Conservation (phyloP, 768 basidiomycete genomes). For the Dictyophora rubrovolvata region DNA sequence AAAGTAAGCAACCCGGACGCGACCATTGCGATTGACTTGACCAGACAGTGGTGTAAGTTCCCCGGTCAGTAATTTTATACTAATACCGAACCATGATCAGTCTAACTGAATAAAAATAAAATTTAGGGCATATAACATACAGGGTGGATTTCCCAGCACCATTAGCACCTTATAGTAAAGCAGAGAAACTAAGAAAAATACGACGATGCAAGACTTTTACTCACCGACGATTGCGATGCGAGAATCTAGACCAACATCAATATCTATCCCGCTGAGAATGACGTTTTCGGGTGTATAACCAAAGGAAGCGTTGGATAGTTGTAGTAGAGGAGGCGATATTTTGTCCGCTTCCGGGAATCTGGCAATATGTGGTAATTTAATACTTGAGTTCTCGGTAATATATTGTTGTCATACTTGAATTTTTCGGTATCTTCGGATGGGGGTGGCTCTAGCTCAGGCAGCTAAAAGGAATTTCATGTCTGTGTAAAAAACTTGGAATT, state of each 20-base stretch:
- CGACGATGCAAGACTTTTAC: not conserved
- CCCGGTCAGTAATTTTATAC: slow-evolving; percentile 87
- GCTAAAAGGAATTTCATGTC: slow-evolving; percentile 26
- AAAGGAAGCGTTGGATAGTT: slow-evolving; percentile 84
- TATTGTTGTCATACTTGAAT: slow-evolving; percentile 57
- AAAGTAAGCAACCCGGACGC: slow-evolving; percentile 83
- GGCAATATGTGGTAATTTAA: too few species aligned
- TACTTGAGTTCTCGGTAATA: too few species aligned
- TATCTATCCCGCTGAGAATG: slow-evolving; percentile 68
- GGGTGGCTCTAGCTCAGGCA: slow-evolving; percentile 89
- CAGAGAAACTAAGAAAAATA: not conserved
- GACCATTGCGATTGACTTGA: slow-evolving; percentile 82
- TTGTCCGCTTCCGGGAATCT: slow-evolving; percentile 96
- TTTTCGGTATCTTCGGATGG: slow-evolving; percentile 87
- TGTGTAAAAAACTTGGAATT: not conserved
- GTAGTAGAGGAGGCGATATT: slow-evolving; percentile 90
- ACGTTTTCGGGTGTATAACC: slow-evolving; percentile 73
- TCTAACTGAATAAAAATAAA: not conserved
- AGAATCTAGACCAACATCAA: slow-evolving; percentile 91
- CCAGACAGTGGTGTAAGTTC: slow-evolving; percentile 68
- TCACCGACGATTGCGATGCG: slow-evolving; percentile 85
- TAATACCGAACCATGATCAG: slow-evolving; percentile 21
- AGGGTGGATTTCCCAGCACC: slow-evolving; percentile 95
- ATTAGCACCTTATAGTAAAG: slow-evolving; percentile 38
- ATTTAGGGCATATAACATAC: slow-evolving; percentile 32